These are phyloP conservation scores for Salix exigua DNA, from an alignment of 345 rosid genomes.

Conservation along the genomic window DNA sequence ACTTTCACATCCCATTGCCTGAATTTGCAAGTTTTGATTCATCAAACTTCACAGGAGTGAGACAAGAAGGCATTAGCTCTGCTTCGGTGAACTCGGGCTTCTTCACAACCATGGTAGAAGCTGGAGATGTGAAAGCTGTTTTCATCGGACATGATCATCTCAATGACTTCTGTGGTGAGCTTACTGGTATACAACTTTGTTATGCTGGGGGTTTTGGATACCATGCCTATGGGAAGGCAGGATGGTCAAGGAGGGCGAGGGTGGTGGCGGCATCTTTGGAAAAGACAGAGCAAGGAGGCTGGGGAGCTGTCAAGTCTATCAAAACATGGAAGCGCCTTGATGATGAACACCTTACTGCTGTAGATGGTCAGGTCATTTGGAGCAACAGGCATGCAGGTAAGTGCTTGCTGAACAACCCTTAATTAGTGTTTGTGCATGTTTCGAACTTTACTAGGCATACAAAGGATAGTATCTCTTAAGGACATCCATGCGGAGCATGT, in stretches of 20 bases:
- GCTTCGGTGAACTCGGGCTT: slow-evolving; percentile 82
- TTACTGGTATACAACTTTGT: slow-evolving; percentile 71
- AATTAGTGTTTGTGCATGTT: background rate
- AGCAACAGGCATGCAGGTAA: slow-evolving; percentile 53
- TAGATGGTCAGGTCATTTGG: slow-evolving; percentile 74
- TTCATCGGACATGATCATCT: slow-evolving; percentile 87
- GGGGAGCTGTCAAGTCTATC: slow-evolving; percentile 79
- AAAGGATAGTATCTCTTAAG: background rate
- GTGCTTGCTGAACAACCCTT: background rate
- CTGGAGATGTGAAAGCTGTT: slow-evolving; percentile 84
- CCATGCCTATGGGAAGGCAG: slow-evolving; percentile 92
- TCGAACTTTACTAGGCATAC: too few relatives aligned
- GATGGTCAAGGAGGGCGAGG: slow-evolving; percentile 85
- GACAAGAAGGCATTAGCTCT: slow-evolving; percentile 64
- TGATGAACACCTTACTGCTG: slow-evolving; percentile 53
- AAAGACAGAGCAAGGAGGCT: slow-evolving; percentile 44
- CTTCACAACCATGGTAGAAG: slow-evolving; percentile 67
- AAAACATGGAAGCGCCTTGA: slow-evolving; percentile 93
- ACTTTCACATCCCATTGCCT: slow-evolving; percentile 88
- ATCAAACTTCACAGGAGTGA: slow-evolving; percentile 64
- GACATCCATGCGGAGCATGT: background rate
- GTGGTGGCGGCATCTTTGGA: slow-evolving; percentile 67
- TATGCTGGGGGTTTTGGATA: slow-evolving; percentile 94
- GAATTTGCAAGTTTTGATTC: slow-evolving; percentile 56
- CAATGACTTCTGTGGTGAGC: slow-evolving; percentile 77